phyloP scores from a whole-genome alignment of 1,284 basidiomycete genomes.

The Boletus chippewaensis region DNA sequence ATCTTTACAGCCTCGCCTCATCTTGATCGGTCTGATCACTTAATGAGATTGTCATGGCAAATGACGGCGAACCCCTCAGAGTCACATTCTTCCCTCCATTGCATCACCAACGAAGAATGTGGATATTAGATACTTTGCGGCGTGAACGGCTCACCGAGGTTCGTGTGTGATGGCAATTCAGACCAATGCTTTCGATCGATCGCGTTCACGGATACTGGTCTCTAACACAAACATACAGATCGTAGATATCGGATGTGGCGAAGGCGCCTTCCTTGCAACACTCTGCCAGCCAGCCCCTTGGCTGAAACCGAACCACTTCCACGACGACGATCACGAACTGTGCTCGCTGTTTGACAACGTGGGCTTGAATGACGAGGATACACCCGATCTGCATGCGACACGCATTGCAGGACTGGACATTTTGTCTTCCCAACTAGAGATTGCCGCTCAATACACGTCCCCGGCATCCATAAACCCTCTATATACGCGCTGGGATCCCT shows the following conservation, averaged over 20 bases:
- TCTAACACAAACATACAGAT: constrained; percentile 40
- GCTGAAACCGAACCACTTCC: constrained; percentile 37
- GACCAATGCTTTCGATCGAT: neutral
- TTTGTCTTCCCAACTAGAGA: constrained; percentile 42
- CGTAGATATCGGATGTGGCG: constrained; percentile 75
- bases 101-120: constrained; percentile 61
- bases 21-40: constrained; percentile 3
- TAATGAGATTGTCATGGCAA: constrained; percentile 15
- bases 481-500: constrained; percentile 62
- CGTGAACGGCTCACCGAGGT: constrained; percentile 55
- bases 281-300: constrained; percentile 69
- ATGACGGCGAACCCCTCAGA: constrained; percentile 34
- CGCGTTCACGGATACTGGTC: neutral
- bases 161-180: constrained; percentile 18
- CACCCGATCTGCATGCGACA: constrained; percentile 53
- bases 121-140: constrained; percentile 60
- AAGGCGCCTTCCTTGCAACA: constrained; percentile 63
- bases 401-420: constrained; percentile 67
- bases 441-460: constrained; percentile 44
- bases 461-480: constrained; percentile 32
- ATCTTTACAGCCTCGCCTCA: neutral
- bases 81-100: constrained; percentile 75
- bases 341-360: constrained; percentile 24
- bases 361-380: constrained; percentile 36
- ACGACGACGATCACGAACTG: constrained; percentile 18